Evolutionary conservation across 257 asterid species (phyloP), one percentile per base, ranked within the genome.

Genomic region (Solanum piurae): DNA sequence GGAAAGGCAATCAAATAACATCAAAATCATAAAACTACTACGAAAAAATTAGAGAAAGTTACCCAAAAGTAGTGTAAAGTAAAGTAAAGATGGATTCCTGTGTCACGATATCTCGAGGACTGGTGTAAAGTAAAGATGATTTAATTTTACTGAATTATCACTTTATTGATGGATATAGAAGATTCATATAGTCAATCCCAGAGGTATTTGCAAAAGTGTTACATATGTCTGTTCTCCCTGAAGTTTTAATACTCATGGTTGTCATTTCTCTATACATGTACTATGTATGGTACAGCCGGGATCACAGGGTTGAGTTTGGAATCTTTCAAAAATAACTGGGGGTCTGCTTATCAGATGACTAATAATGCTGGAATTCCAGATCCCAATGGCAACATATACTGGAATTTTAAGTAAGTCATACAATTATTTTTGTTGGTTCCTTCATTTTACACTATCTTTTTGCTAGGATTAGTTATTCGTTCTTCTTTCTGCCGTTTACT

Each of bases 321-420:
- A 64, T 95, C 99, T 88, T 95, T 97, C 91, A 93, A 58, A 89
- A 92, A 95, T 27, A 97, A 97, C 87, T 97, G 99, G 99, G 86
- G 92, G 75, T 89, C 99, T 46, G 94, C 89, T 42, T 97, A 95
- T 91, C 99, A 95, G 90, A 93, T 87, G 73, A 97, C 99, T 27
- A 97, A 97, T 87, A 92, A 95, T 95, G 99, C 99, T 86, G 99
- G 99, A 91, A 93, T 97, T 89, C 99, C 99, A 1, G 99, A 97
- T 92, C 98, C 99, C 69, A 77, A 91, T 77, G 99, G 99, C 86
- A 91, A 91, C 79, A 94, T 90, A 91, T 89, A 91, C 91, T 97
- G 99, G 99, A 92, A 89, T 92, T 97, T 97, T 94, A 93, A 97
- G 99, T 97, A 90, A 85, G 82, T 20, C 80, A 16, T 42, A 64